These are phyloP conservation scores for Chlorophyllum brunneum DNA, from an alignment of 768 basidiomycete species.

Conservation along the genomic window DNA sequence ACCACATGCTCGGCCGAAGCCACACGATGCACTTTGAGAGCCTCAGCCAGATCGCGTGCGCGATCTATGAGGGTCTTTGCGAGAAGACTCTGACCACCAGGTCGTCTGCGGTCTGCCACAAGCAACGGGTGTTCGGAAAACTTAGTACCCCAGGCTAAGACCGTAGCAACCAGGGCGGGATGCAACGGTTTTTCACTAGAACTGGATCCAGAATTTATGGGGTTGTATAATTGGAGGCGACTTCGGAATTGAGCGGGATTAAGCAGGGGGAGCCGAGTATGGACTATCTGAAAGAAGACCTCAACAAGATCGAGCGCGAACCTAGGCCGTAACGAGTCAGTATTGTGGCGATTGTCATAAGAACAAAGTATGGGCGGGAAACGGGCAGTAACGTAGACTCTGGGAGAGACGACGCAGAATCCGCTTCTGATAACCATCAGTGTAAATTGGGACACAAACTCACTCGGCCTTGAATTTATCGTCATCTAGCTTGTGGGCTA, in stretches of 20 bases:
- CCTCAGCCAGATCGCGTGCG: conserved; percentile 83
- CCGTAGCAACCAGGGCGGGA: conserved; percentile 78
- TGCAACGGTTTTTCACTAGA: conserved; percentile 47
- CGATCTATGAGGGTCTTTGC: conserved; percentile 77
- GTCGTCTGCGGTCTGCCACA: conserved; percentile 69
- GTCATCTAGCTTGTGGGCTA: conserved; percentile 66
- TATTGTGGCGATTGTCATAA: background rate
- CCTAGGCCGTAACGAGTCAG: conserved; percentile 37
- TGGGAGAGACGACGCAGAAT: conserved; percentile 3
- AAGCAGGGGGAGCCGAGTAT: conserved; percentile 83
- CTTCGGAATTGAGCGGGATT: conserved; percentile 79
- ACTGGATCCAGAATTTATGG: conserved; percentile 19
- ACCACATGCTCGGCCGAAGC: conserved; percentile 79
- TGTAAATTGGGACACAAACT: conserved; percentile 36
- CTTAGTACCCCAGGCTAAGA: conserved; percentile 89
- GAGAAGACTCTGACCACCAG: conserved; percentile 68
- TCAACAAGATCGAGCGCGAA: conserved; percentile 92
- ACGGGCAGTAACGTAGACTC: background rate
- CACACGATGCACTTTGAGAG: conserved; percentile 80
- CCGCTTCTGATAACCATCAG: conserved; percentile 22
- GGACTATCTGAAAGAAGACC: conserved; percentile 91
- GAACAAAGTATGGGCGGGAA: background rate
- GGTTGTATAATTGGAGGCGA: conserved; percentile 49
- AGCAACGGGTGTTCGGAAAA: conserved; percentile 91
- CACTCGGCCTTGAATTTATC: conserved; percentile 81